Conservation (phyloP, 108 stramenopile species). For the Cyclotella baltica region DNA sequence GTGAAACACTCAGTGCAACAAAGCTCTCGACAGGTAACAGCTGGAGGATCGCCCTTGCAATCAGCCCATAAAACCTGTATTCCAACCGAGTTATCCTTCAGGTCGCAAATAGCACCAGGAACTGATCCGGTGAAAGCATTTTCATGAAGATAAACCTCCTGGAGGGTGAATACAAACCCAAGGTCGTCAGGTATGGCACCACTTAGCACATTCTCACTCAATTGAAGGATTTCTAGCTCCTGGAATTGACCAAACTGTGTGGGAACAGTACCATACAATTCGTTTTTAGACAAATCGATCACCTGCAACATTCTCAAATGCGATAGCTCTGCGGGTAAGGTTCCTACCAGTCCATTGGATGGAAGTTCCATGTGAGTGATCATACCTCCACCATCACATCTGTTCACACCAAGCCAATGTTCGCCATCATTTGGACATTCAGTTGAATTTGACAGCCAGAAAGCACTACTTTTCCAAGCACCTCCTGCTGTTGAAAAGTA, state of each 20-base stretch:
- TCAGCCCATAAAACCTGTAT: conserved; percentile 64
- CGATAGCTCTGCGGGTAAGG: conserved; percentile 25
- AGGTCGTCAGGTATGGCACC: conserved; percentile 54
- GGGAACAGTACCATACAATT: conserved; percentile 44
- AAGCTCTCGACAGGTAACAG: conserved; percentile 17
- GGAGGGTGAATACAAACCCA: conserved; percentile 39
- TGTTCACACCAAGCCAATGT: conserved; percentile 43
- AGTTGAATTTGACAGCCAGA: conserved; percentile 34
- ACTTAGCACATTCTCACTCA: conserved; percentile 33
- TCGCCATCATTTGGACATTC: conserved; percentile 22
- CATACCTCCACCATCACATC: conserved; percentile 40
- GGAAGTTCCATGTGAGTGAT: conserved; percentile 42
- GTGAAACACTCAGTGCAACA: conserved; percentile 40
- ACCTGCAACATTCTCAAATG: conserved; percentile 21
- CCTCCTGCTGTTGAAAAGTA: conserved; percentile 50
- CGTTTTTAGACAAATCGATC: conserved; percentile 34
- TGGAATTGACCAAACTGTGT: conserved; percentile 43
- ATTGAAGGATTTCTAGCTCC: conserved; percentile 27
- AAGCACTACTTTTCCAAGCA: conserved; percentile 24
- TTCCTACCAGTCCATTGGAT: conserved; percentile 46
- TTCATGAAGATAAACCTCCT: conserved; percentile 42
- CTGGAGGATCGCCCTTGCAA: conserved; percentile 52
- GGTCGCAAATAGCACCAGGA: conserved; percentile 29
- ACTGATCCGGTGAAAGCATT: conserved; percentile 38
- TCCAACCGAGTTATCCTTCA: conserved; percentile 11